Conservation (phyloP, 371 early-diverging fungal species). For the Mortierella sp. region DNA sequence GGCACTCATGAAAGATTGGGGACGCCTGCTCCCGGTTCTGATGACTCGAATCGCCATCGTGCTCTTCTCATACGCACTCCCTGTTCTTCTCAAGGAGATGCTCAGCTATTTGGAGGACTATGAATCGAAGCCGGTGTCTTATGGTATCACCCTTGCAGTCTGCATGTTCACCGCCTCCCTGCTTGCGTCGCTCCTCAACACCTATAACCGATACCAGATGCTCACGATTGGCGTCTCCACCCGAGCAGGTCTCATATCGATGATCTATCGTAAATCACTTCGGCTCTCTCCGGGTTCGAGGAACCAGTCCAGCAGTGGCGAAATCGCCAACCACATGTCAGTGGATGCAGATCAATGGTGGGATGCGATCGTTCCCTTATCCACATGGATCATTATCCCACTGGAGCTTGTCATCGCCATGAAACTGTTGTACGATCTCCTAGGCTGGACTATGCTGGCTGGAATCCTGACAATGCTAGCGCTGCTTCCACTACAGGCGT, state of each 20-base stretch:
- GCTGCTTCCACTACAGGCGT: constrained; percentile 21
- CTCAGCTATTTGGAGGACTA: constrained; percentile 30
- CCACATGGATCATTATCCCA: constrained; percentile 33
- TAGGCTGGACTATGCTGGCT: constrained; percentile 40
- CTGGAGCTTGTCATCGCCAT: constrained; percentile 49
- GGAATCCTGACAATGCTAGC: constrained; percentile 26
- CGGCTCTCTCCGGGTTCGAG: constrained; percentile 31
- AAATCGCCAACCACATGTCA: constrained; percentile 42
- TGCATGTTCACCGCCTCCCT: constrained; percentile 25
- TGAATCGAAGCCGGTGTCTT: constrained; percentile 17
- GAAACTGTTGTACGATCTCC: constrained; percentile 56
- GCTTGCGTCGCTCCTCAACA: constrained; percentile 21
- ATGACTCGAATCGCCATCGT: constrained; percentile 19
- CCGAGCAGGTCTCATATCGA: constrained; percentile 23
- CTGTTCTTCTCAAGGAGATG: constrained; percentile 18
- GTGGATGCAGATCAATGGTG: constrained; percentile 40
- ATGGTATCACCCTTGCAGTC: constrained; percentile 29
- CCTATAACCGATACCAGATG: constrained; percentile 46
- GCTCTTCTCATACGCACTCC: constrained; percentile 23
- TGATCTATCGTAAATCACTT: constrained; percentile 40
- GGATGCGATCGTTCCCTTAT: constrained; percentile 19
- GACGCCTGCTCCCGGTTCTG: constrained; percentile 17
- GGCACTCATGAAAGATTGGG: constrained; percentile 1
- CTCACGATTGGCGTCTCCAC: constrained; percentile 17
- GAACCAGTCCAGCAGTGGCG: constrained; percentile 15